Evolutionary conservation across 257 asterid genomes (phyloP), one percentile per base, ranked within the genome.

Genomic region (Scutellaria minor): DNA sequence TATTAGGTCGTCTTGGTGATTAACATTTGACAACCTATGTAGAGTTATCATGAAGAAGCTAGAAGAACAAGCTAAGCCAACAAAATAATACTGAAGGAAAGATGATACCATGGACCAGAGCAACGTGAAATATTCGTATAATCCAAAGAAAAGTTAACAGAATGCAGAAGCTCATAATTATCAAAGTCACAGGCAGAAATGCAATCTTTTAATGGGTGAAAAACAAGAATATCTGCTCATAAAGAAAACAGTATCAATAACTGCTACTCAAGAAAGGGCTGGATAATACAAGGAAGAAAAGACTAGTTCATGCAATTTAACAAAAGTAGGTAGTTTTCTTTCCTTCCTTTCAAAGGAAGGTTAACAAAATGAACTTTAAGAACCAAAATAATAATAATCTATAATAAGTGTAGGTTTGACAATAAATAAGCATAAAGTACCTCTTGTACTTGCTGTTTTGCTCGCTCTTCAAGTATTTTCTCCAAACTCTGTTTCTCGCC

Each of bases 401-500:
- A 73, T 53, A 54, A 52, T 44, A 18, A 47, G 31, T 15, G 41
- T 52, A 11, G 41, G 65, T 50, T 50, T 6, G 53, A 59, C 39
- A 65, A 64, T 54, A 52, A 50, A 61, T 50, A 48, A 22, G 62
- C 15, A 68, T 22, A 64, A 66, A 52, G 51, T 73, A 92, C 99
- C 99, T 95, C 99, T 75, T 84, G 91, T 58, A 81, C 98, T 82
- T 95, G 97, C 68, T 87, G 92, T 77, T 85, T 95, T 64, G 95
- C 96, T 68, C 84, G 90, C 83, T 88, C 97, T 76, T 95, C 97
- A 68, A 95, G 89, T 75, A 87, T 92, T 86, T 95, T 95, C 86
- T 90, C 98, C 82, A 95, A 81, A 77, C 97, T 90, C 85, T 88
- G 90, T 83, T 88, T 95, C 88, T 92, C 98, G 68, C 99, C 99